phyloP scores from a whole-genome alignment of 75 land plant genomes.

The Pinus albicaulis region DNA sequence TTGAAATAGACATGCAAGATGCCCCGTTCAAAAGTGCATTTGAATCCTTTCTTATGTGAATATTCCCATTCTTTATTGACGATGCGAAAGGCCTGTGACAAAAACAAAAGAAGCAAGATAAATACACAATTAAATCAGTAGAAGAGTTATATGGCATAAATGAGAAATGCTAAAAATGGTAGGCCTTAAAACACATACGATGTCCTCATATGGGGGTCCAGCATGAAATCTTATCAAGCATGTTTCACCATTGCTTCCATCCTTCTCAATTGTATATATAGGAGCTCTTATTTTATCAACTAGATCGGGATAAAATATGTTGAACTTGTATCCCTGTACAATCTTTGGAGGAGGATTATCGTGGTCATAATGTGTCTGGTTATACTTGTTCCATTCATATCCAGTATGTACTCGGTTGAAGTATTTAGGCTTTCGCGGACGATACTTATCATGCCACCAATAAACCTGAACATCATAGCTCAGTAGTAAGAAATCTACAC shows the following conservation, averaged over 20 bases:
- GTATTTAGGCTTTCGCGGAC: slow-evolving; percentile 97
- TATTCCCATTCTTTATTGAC: slow-evolving; percentile 99
- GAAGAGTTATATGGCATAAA: not conserved
- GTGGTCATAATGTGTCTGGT: slow-evolving; percentile 99
- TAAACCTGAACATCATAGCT: slow-evolving; percentile 56
- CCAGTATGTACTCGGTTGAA: slow-evolving; percentile 99
- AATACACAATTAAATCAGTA: not conserved
- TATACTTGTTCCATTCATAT: slow-evolving; percentile 99
- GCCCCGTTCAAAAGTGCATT: slow-evolving; percentile 98
- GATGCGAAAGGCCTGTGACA: slow-evolving; percentile 79
- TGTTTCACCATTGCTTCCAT: slow-evolving; percentile 89
- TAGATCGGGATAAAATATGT: slow-evolving; percentile 97
- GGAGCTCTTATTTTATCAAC: slow-evolving; percentile 96
- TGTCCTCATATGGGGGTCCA: slow-evolving; percentile 99
- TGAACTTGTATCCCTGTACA: slow-evolving; percentile 99
- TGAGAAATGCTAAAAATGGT: not conserved
- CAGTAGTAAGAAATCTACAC: slow-evolving; percentile 4
- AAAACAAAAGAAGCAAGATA: not conserved
- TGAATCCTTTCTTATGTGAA: slow-evolving; percentile 98
- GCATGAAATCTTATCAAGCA: slow-evolving; percentile 96
- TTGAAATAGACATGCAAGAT: slow-evolving; percentile 97
- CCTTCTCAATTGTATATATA: slow-evolving; percentile 78
- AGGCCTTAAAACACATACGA: slow-evolving; percentile 43
- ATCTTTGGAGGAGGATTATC: slow-evolving; percentile 99
- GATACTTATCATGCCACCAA: slow-evolving; percentile 99